Conservation (phyloP, 192 early-diverging fungal species). For the Chytriomyces hyalinus region DNA sequence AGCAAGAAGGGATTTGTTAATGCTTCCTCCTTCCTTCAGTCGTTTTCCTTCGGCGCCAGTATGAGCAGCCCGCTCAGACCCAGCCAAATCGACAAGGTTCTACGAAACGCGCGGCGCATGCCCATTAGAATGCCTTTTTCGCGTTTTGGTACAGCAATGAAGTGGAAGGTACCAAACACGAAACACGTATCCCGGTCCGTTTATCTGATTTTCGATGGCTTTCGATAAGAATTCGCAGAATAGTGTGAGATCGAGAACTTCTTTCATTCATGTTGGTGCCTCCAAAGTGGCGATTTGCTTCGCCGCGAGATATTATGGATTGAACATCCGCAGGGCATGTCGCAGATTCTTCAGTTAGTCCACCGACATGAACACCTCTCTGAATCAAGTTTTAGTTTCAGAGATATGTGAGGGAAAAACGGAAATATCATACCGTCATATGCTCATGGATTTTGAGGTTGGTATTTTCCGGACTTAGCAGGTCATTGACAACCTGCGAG, state of each 20-base stretch:
- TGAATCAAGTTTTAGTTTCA: constrained; percentile 8
- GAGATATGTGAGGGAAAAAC: background rate
- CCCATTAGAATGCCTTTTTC: background rate
- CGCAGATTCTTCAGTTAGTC: constrained; percentile 57
- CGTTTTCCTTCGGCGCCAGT: constrained; percentile 75
- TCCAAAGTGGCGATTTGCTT: constrained; percentile 81
- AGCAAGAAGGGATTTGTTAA: constrained; percentile 70
- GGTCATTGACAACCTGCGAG: constrained; percentile 75
- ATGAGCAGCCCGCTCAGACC: constrained; percentile 86
- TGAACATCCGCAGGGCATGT: constrained; percentile 53
- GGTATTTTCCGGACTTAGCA: constrained; percentile 79
- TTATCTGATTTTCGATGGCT: constrained; percentile 13
- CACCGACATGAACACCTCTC: constrained; percentile 57
- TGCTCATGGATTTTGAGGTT: constrained; percentile 89
- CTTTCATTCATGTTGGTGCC: constrained; percentile 93
- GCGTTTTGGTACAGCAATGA: background rate
- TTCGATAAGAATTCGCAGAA: constrained; percentile 82
- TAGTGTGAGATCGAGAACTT: constrained; percentile 91
- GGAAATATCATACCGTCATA: constrained; percentile 8
- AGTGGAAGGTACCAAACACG: constrained; percentile 14
- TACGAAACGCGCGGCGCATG: background rate
- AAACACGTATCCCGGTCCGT: constrained; percentile 14
- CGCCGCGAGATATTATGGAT: constrained; percentile 48
- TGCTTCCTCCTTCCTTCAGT: constrained; percentile 91
- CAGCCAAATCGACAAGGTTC: constrained; percentile 96